Percentiles rank a stretch among this genome's conserved stretches.
Evolutionary conservation across 2,329 filamentous ascomycete species (phyloP).

Genomic region (Trichoderma aggressivum): DNA sequence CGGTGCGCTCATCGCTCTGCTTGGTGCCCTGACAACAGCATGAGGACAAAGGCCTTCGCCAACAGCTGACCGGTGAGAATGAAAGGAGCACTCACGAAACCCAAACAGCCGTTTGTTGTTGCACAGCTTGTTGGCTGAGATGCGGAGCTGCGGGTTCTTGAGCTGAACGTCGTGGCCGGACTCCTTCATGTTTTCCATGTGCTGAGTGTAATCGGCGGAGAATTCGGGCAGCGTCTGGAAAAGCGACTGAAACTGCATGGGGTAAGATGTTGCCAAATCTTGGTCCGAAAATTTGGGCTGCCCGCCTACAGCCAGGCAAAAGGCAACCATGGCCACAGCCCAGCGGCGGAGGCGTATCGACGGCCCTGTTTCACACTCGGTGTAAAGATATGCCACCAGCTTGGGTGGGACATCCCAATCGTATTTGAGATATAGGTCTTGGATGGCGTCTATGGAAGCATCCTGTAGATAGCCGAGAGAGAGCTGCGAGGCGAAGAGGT

Average conservation of each 20-base stretch:
- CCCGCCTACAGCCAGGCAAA: slow-evolving; percentile 43
- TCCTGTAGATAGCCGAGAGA: slow-evolving; percentile 52
- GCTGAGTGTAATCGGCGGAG: slow-evolving; percentile 47
- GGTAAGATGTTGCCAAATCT: slow-evolving; percentile 28
- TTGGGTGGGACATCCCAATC: slow-evolving; percentile 56
- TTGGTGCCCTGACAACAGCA: slow-evolving; percentile 20
- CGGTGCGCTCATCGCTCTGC: slow-evolving; percentile 16
- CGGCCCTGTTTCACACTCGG: slow-evolving; percentile 47
- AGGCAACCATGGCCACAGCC: slow-evolving; percentile 60
- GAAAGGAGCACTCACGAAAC: slow-evolving; percentile 60
- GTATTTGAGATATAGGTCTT: slow-evolving; percentile 56
- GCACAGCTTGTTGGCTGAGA: slow-evolving; percentile 53
- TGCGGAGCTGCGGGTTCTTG: slow-evolving; percentile 60
- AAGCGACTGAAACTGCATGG: slow-evolving; percentile 41
- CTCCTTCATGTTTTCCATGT: slow-evolving; percentile 50
- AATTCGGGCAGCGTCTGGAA: slow-evolving; percentile 47
- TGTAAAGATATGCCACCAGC: slow-evolving; percentile 52
- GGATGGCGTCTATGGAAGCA: slow-evolving; percentile 54
- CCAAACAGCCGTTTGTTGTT: slow-evolving; percentile 57
- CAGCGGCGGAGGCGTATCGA: slow-evolving; percentile 55
- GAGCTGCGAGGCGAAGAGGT: slow-evolving; percentile 55
- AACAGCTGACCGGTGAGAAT: slow-evolving; percentile 53
- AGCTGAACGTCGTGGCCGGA: slow-evolving; percentile 50
- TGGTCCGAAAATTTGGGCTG: slow-evolving; percentile 29
- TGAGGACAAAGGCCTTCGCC: slow-evolving; percentile 55